Evolutionary conservation across 164 flowering plant species (phyloP), one percentile per base, ranked within the genome.

Genomic region (Liriodendron chinense): DNA sequence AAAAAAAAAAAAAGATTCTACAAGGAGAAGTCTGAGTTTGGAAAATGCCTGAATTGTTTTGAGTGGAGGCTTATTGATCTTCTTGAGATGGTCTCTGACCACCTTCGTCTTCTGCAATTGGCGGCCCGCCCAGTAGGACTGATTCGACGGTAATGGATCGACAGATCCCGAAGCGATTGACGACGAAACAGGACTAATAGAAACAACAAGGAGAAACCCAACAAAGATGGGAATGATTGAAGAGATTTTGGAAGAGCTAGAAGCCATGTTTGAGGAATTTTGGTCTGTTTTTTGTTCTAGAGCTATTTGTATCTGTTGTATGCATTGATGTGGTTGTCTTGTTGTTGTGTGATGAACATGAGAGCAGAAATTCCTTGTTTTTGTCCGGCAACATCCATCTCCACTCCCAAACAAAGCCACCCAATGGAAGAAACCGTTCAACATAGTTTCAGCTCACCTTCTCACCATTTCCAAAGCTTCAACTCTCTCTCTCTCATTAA

Each of bases 51-150:
- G 79, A 81, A 96, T 93, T 81, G 98, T 92, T 83, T 90, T 92
- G 81, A 92, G 80, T 53, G 93, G 69, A 78, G 92, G 90, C 83
- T 94, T 96, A 78, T 96, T 96, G 88, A 94, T 87, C 76, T 82
- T 91, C 72, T 72, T 80, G 76, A 96, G 91, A 80, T 82, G 92
- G 62, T 85, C 83, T 82, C 82, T 86, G 7, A 92, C 81, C 47
- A 81, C 68, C 78, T 86, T 89, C 78, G 93, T 64, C 87, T 87
- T 96, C 78, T 80, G 78, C 26, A 87, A 63, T 78, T 94, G 94
- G 70, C 88, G 83, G 13, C 80, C 80, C 1, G 94, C 85, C n/a
- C 86, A 75, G 75, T 91, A 79, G n/a, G 90, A 85, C 73, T 85
- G 96, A 67, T 77, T 77, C 10, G 72, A 57, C 49, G 76, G 53